Evolutionary conservation across 2,329 filamentous ascomycete species (phyloP).

Genomic region (Metarhizium robertsii): DNA sequence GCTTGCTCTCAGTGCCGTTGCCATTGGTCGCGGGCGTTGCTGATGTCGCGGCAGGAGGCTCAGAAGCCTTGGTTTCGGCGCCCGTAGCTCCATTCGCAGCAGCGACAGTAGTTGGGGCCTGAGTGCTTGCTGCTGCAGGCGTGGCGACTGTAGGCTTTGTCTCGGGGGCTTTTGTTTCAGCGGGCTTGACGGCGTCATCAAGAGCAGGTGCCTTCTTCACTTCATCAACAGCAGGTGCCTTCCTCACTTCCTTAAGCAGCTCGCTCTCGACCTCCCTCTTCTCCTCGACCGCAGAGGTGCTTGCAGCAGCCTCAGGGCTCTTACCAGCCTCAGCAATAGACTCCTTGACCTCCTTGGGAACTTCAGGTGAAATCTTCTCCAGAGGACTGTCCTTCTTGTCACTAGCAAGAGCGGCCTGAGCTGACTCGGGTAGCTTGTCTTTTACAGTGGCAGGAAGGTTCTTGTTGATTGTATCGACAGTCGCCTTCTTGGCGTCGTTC

Average conservation of each 20-base stretch:
- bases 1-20: not conserved
- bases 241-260: constrained; percentile 55
- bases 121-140: constrained; percentile 9
- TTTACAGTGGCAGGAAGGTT: constrained; percentile 46
- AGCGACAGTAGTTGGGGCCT: constrained; percentile 10
- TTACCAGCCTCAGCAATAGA: constrained; percentile 48
- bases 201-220: constrained; percentile 33
- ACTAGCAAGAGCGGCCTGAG: constrained; percentile 37
- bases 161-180: constrained; percentile 10
- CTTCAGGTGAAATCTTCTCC: constrained; percentile 38
- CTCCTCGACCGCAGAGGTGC: constrained; percentile 59
- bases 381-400: constrained; percentile 32
- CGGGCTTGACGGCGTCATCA: constrained; percentile 13
- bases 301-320: constrained; percentile 62
- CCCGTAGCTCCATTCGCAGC: constrained; percentile 15
- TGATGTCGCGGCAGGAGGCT: constrained; percentile 2
- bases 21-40: constrained; percentile 1
- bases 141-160: constrained; percentile 6
- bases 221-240: constrained; percentile 24
- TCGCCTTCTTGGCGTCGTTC: constrained; percentile 23
- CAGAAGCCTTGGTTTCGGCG: constrained; percentile 12
- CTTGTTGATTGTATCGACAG: constrained; percentile 31
- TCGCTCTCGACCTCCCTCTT: constrained; percentile 69
- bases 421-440: constrained; percentile 37
- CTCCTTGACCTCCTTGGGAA: constrained; percentile 47